Conservation (phyloP, 1,284 basidiomycete species). For the Papiliotrema fonsecae region DNA sequence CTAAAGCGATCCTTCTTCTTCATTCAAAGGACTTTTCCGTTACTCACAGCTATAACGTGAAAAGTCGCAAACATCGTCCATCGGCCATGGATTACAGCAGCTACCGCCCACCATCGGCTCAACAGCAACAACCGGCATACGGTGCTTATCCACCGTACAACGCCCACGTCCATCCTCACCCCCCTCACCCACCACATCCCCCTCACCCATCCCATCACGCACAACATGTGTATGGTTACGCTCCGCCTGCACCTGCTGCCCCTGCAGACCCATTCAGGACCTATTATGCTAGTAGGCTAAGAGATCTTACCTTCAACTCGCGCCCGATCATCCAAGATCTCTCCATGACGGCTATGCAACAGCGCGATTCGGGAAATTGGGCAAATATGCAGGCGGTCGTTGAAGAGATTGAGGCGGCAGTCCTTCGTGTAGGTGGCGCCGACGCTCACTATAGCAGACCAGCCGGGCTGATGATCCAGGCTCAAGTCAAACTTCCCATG, state of each 20-base stretch:
- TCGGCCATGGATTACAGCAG: too few relatives aligned
- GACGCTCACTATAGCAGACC: slow-evolving; percentile 1
- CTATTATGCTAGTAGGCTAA: slow-evolving; percentile 70
- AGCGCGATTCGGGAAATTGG: slow-evolving; percentile 56
- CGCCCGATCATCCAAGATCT: slow-evolving; percentile 90
- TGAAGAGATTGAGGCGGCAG: slow-evolving; percentile 81
- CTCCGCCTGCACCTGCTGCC: background rate
- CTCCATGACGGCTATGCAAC: slow-evolving; percentile 88
- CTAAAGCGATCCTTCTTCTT: too few relatives aligned
- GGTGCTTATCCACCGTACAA: background rate
- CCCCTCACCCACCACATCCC: background rate
- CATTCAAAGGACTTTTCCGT: too few relatives aligned
- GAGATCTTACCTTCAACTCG: slow-evolving; percentile 88
- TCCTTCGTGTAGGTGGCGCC: slow-evolving; percentile 57
- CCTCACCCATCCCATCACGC: too few relatives aligned
- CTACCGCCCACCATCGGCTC: too few relatives aligned
- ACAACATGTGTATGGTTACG: background rate
- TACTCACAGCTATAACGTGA: too few relatives aligned
- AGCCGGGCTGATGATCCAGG: slow-evolving; percentile 52
- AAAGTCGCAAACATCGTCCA: too few relatives aligned
- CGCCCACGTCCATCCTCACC: too few relatives aligned
- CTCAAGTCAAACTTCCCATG: slow-evolving; percentile 86
- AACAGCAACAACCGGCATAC: too few relatives aligned
- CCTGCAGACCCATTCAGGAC: slow-evolving; percentile 26
- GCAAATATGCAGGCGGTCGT: slow-evolving; percentile 73